phyloP scores from a whole-genome alignment of 192 early-diverging fungal species.

The Umbelopsis sp. region DNA sequence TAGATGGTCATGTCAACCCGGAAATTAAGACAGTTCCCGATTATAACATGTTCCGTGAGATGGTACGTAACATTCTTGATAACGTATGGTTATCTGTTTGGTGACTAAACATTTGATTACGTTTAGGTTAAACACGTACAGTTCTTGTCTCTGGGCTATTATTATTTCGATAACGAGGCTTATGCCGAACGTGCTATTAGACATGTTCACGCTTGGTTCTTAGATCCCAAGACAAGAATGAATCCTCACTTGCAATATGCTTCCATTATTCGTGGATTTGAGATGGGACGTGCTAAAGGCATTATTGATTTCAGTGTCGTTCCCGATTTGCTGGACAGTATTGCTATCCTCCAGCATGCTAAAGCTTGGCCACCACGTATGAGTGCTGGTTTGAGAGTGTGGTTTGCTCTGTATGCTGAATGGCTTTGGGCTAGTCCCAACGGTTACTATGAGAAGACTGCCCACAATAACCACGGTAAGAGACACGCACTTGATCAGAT shows the following conservation, averaged over 20 bases:
- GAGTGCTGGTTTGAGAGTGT: conserved; percentile 37
- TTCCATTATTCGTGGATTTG: conserved; percentile 47
- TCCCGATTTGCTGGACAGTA: conserved; percentile 40
- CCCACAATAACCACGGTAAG: conserved; percentile 56
- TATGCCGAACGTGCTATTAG: conserved; percentile 46
- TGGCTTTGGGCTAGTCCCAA: conserved; percentile 41
- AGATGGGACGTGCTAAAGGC: conserved; percentile 41
- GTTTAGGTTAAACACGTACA: conserved; percentile 39
- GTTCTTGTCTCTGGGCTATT: conserved; percentile 55
- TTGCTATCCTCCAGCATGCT: conserved; percentile 41
- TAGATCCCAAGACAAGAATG: conserved; percentile 59
- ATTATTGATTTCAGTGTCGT: conserved; percentile 53
- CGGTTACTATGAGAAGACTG: conserved; percentile 36
- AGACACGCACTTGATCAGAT: not conserved
- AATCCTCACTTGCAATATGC: conserved; percentile 64
- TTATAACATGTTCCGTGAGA: conserved; percentile 36
- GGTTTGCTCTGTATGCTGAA: conserved; percentile 42
- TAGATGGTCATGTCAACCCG: conserved; percentile 55
- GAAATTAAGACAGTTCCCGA: conserved; percentile 52
- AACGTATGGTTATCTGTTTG: conserved; percentile 19
- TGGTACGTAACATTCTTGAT: conserved; percentile 31
- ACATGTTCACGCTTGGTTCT: conserved; percentile 56
- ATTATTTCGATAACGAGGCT: conserved; percentile 48
- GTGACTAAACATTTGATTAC: not conserved
- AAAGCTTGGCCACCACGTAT: conserved; percentile 34